These are phyloP conservation scores for Naganishia liquefaciens DNA, from an alignment of 1,284 basidiomycete species.

Conservation along the genomic window DNA sequence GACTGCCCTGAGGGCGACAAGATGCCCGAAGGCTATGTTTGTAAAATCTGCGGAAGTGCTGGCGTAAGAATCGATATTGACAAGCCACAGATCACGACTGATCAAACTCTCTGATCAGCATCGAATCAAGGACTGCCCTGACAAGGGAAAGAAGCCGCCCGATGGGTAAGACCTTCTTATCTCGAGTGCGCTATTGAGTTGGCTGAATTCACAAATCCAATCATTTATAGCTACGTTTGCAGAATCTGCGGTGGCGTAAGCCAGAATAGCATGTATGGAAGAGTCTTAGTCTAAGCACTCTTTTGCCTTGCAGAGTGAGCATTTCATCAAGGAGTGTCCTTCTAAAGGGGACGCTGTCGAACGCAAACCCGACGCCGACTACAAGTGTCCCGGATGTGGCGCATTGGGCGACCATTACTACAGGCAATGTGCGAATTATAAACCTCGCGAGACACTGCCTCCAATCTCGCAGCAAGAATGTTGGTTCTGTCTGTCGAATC, in stretches of 20 bases:
- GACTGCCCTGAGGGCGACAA: constrained; percentile 55
- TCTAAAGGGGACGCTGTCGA: constrained; percentile 59
- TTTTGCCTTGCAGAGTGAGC: constrained; percentile 62
- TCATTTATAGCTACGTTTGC: constrained; percentile 44
- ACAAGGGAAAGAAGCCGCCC: constrained; percentile 37
- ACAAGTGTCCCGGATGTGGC: constrained; percentile 83
- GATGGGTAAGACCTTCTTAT: constrained; percentile 28
- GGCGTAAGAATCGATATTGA: constrained; percentile 44
- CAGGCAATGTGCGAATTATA: constrained; percentile 64
- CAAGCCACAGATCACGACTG: not conserved
- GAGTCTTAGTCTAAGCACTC: not conserved
- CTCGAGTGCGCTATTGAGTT: constrained; percentile 36
- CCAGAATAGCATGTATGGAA: constrained; percentile 9
- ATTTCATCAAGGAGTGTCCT: constrained; percentile 83
- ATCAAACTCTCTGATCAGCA: constrained; percentile 40
- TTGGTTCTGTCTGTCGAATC: constrained; percentile 95
- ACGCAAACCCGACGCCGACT: constrained; percentile 59
- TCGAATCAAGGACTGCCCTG: constrained; percentile 52
- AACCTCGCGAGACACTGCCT: constrained; percentile 19
- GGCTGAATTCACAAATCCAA: constrained; percentile 2
- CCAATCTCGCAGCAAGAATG: constrained; percentile 29
- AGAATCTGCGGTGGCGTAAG: constrained; percentile 45
- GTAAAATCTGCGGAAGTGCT: constrained; percentile 70
- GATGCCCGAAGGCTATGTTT: constrained; percentile 77
- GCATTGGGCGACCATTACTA: constrained; percentile 73